Conservation (phyloP, 805 yeast species). For the Myxozyma vanderwaltii region DNA sequence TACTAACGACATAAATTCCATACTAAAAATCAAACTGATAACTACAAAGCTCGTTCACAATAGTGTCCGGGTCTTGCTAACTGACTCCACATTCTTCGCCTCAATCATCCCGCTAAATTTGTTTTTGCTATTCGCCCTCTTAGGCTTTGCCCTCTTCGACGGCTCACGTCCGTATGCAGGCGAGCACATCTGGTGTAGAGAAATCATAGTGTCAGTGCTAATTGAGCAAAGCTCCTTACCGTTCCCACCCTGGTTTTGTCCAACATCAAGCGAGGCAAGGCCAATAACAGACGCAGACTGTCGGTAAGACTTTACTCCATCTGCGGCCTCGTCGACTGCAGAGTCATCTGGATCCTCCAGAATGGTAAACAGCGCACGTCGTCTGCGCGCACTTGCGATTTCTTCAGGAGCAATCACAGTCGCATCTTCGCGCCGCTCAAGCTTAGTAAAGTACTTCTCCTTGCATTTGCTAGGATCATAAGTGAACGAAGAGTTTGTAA, state of each 20-base stretch:
- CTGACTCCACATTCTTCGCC: conserved; percentile 8
- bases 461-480: conserved; percentile 24
- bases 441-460: conserved; percentile 21
- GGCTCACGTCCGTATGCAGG: conserved; percentile 6
- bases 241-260: neutral
- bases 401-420: conserved; percentile 16
- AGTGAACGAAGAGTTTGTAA: conserved; percentile 34
- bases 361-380: conserved; percentile 25
- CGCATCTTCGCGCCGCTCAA: conserved; percentile 17
- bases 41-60: neutral
- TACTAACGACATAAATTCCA: neutral
- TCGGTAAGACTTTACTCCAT: conserved; percentile 23
- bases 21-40: neutral
- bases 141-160: conserved; percentile 1
- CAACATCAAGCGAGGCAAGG: conserved; percentile 14
- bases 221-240: conserved; percentile 25
- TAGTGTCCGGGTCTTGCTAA: conserved; percentile 2
- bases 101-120: conserved; percentile 16
- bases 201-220: conserved; percentile 18
- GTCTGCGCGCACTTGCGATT: conserved; percentile 12
- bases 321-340: conserved; percentile 2
- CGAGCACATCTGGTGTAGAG: conserved; percentile 20
- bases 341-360: conserved; percentile 26
- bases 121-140: neutral
- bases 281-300: conserved; percentile 19